phyloP scores from a whole-genome alignment of 805 yeast genomes.

The Saturnispora sekii region DNA sequence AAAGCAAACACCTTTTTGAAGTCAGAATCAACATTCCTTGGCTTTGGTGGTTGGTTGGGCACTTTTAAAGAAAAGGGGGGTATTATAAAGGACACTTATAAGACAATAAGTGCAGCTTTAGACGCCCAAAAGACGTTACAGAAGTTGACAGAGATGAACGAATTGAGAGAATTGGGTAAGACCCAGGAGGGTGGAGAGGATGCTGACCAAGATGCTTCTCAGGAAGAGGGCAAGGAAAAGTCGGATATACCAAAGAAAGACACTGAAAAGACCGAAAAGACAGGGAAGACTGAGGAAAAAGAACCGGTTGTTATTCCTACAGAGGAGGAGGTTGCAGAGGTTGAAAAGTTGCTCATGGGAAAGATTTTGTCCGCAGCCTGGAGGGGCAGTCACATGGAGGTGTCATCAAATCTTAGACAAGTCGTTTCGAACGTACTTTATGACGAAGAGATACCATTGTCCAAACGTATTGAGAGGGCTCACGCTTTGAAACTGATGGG shows the following conservation, averaged over 20 bases:
- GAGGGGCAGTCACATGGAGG: conserved; percentile 87
- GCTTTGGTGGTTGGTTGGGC: conserved; percentile 76
- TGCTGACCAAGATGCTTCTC: neutral
- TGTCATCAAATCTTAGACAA: conserved; percentile 66
- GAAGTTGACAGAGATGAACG: conserved; percentile 66
- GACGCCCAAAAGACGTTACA: conserved; percentile 80
- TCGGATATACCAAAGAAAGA: neutral
- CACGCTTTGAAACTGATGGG: conserved; percentile 71
- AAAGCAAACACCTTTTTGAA: conserved; percentile 68
- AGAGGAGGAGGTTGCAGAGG: conserved; percentile 55
- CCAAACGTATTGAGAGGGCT: conserved; percentile 65
- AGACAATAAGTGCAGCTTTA: conserved; percentile 70
- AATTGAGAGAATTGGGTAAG: conserved; percentile 21
- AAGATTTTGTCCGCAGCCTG: conserved; percentile 90
- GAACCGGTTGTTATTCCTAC: conserved; percentile 31
- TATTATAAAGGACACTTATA: conserved; percentile 73
- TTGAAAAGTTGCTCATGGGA: conserved; percentile 76
- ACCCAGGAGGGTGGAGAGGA: conserved; percentile 11
- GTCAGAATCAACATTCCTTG: conserved; percentile 67
- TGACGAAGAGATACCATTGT: conserved; percentile 52
- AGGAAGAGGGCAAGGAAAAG: conserved; percentile 1
- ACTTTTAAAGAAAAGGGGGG: conserved; percentile 78
- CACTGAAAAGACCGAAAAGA: neutral
- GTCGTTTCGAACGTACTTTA: conserved; percentile 70
- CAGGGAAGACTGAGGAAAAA: conserved; percentile 20